These are phyloP conservation scores for Skeletonema tropicum DNA, from an alignment of 108 stramenopile genomes.

Conservation along the genomic window DNA sequence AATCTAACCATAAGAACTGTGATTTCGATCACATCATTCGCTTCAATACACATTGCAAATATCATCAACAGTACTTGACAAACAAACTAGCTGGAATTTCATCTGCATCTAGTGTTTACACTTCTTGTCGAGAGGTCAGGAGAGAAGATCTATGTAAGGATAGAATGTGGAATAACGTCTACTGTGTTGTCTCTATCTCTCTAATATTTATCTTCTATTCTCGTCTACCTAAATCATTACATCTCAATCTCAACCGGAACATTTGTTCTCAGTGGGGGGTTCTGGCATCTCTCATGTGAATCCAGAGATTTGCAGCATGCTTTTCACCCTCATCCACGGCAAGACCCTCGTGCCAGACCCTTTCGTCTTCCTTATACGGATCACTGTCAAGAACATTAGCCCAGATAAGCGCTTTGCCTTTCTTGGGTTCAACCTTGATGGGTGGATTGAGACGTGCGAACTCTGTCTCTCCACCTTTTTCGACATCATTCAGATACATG, in stretches of 20 bases:
- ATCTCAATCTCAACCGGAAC: constrained; percentile 3
- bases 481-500: constrained; percentile 70
- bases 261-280: constrained; percentile 31
- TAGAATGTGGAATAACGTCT: no score
- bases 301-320: constrained; percentile 75
- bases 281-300: constrained; percentile 75
- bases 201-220: no score
- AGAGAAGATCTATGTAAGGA: no score
- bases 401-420: constrained; percentile 47
- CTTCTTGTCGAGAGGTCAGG: no score
- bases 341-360: constrained; percentile 45
- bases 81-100: no score
- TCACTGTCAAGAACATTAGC: constrained; percentile 37
- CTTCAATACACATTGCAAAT: no score
- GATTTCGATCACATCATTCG: no score
- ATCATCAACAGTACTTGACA: no score
- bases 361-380: constrained; percentile 31
- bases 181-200: no score
- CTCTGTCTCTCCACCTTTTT: constrained; percentile 56
- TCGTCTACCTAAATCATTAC: no score
- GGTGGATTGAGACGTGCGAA: constrained; percentile 54
- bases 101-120: no score
- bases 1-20: no score
- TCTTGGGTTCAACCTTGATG: constrained; percentile 25
- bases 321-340: constrained; percentile 44